These are phyloP conservation scores for Xylaria sp. DNA, from an alignment of 2,329 filamentous ascomycete species.

Conservation along the genomic window DNA sequence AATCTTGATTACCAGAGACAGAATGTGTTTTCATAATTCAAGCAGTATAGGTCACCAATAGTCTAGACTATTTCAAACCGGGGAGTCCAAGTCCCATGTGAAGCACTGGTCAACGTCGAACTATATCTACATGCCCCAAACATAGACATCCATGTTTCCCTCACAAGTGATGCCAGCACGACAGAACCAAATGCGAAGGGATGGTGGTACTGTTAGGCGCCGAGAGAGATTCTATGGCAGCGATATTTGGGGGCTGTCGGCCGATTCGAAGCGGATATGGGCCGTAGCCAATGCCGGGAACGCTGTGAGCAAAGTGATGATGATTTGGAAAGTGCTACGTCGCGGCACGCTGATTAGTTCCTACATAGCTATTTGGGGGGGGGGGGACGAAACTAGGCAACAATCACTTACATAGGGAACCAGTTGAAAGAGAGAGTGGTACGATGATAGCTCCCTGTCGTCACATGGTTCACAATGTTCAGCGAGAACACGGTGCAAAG, in stretches of 20 bases:
- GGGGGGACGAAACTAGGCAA: too few relatives aligned
- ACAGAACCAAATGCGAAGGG: background rate
- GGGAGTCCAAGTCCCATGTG: background rate
- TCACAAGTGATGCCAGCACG: background rate
- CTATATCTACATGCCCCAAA: background rate
- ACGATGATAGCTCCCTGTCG: background rate
- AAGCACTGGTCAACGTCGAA: background rate
- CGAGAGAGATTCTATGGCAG: background rate
- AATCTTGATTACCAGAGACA: background rate
- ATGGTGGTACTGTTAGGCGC: too few relatives aligned
- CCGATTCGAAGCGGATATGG: slow-evolving; percentile 22
- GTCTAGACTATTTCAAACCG: background rate
- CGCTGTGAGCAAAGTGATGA: slow-evolving; percentile 17
- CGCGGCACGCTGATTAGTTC: background rate
- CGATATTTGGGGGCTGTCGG: slow-evolving; percentile 4
- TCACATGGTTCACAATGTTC: background rate
- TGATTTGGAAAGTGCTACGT: slow-evolving; percentile 20
- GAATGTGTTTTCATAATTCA: background rate
- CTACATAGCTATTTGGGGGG: background rate
- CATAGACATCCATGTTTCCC: too few relatives aligned
- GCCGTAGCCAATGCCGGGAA: slow-evolving; percentile 11
- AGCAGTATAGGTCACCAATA: background rate
- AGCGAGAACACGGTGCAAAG: background rate
- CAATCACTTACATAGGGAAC: slow-evolving; percentile 16
- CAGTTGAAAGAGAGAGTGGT: background rate